Percentiles rank a stretch among this genome's conserved stretches.
phyloP scores from a whole-genome alignment of 148 eudicot genomes.

The Rhododendron mucronatum region DNA sequence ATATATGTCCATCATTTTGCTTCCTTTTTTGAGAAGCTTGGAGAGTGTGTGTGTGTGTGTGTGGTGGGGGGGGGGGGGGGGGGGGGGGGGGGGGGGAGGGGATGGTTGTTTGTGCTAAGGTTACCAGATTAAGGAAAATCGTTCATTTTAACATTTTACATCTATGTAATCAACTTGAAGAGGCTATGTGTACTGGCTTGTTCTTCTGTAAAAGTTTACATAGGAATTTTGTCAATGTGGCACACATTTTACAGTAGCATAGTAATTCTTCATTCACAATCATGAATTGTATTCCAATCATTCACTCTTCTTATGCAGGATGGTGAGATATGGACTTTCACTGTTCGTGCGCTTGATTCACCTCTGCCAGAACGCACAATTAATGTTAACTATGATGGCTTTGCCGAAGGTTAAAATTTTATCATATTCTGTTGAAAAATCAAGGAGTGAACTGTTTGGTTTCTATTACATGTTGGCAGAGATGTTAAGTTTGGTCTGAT shows the following conservation, averaged over 20 bases:
- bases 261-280: background rate
- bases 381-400: constrained; percentile 86
- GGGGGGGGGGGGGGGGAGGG: no score
- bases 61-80: no score
- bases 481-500: background rate
- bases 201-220: background rate
- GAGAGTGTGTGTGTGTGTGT: no score
- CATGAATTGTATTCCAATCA: constrained; percentile 1
- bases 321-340: constrained; percentile 94
- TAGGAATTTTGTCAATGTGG: background rate
- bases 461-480: background rate
- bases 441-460: background rate
- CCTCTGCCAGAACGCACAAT: constrained; percentile 77
- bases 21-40: background rate
- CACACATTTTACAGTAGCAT: background rate
- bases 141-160: background rate
- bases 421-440: background rate
- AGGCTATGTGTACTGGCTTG: background rate
- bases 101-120: no score
- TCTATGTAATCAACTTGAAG: background rate
- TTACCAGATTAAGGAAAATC: background rate
- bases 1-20: no score
- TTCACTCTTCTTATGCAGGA: constrained; percentile 51
- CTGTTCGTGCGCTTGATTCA: constrained; percentile 75
- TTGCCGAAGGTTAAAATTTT: constrained; percentile 70